Evolutionary conservation across 331 rosid species (phyloP), one percentile per base, ranked within the genome.

Genomic region (Arachis monticola): DNA sequence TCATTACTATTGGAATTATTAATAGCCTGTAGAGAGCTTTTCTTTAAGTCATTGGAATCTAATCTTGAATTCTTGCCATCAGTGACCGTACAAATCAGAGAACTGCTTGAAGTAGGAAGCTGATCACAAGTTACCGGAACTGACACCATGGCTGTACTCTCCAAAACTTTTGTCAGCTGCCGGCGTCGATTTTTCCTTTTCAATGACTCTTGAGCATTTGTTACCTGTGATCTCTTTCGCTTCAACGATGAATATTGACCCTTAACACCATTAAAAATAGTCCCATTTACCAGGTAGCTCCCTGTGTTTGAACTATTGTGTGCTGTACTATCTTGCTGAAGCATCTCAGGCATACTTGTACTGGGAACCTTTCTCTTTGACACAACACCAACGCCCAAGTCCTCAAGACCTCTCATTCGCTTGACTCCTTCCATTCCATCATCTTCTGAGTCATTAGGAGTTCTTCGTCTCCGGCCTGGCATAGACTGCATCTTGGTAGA

Each of bases 381-480:
- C 64, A 70, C 79, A 38, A 87, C 85, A 79, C 92, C 90, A 82
- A 88, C 12, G 48, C 96, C 99, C 30, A 94, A 82, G 80, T 95
- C 99, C 79, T 86, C 92, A 75, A 95, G 99, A 78, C 98, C 99
- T 87, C 90, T 90, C 99, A 95, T 95, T 71, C 97, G 88, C 87
- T 88, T 89, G 58, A 95, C 91, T 58, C 99, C 96, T 88, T 91
- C 96, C n/a, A 88, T 88, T 78, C 97, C 97, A 68, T 94, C 99
- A 73, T 95, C 97, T 88, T 95, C 99, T 0, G 98, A 95, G 87
- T 95, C 99, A 86, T 92, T 90, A 59, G 98, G 99, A 56, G 98
- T 95, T 88, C 82, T 89, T 78, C 90, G 86, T 81, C 99, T 86
- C 82, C 94, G 88, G 60, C 90, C 92, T 76, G 77, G 90, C 85